Percentiles rank a stretch among this genome's conserved stretches.
These are phyloP conservation scores for Calonectria honghensis DNA, from an alignment of 2,329 filamentous ascomycete genomes.

Conservation along the genomic window DNA sequence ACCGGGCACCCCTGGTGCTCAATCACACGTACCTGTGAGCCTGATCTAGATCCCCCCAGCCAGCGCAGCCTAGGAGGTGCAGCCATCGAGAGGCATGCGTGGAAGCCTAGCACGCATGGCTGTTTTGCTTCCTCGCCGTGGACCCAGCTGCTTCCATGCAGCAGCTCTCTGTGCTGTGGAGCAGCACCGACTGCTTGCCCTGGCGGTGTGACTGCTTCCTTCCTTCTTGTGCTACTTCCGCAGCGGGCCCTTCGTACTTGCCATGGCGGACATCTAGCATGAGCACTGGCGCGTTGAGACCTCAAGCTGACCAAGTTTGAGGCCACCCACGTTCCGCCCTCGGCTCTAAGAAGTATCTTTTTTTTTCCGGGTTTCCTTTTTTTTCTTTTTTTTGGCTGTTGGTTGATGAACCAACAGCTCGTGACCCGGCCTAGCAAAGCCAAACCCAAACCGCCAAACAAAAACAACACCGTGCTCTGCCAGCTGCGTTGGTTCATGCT, in stretches of 20 bases:
- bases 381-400: neutral
- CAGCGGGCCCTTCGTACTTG: slow-evolving; percentile 8
- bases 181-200: neutral
- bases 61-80: neutral
- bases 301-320: slow-evolving; percentile 9
- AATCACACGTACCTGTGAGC: slow-evolving; percentile 25
- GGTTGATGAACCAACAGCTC: slow-evolving; percentile 28
- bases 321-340: slow-evolving; percentile 16
- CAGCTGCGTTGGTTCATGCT: slow-evolving; percentile 9
- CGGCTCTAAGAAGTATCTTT: neutral
- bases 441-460: slow-evolving; percentile 11
- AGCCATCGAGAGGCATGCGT: neutral
- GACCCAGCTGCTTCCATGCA: slow-evolving; percentile 1
- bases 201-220: slow-evolving; percentile 22
- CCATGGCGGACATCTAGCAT: slow-evolving; percentile 2
- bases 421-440: slow-evolving; percentile 3
- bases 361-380: no score
- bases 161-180: slow-evolving; percentile 24
- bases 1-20: slow-evolving; percentile 13
- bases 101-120: neutral
- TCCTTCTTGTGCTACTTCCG: slow-evolving; percentile 27
- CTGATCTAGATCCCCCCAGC: slow-evolving; percentile 21
- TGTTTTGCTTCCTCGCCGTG: slow-evolving; percentile 4
- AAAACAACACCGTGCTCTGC: slow-evolving; percentile 4
- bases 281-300: neutral